Percentiles rank a stretch among this genome's conserved stretches.
phyloP scores from a whole-genome alignment of 345 rosid species.

The Gossypium mustelinum region DNA sequence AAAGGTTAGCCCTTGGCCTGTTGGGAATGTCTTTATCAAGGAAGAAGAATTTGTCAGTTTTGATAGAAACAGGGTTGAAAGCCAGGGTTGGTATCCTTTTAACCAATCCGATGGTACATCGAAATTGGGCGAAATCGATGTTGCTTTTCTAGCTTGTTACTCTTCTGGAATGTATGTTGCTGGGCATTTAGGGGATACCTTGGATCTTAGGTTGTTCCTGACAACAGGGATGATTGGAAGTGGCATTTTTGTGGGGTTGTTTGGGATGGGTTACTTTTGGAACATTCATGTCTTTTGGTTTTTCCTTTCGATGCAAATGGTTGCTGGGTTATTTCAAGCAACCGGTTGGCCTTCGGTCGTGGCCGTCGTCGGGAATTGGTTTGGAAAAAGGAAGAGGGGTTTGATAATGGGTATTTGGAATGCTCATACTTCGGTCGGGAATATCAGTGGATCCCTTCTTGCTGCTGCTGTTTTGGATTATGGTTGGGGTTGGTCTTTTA shows the following conservation, averaged over 20 bases:
- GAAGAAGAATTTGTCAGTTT: conserved; percentile 26
- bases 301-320: conserved; percentile 74
- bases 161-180: conserved; percentile 82
- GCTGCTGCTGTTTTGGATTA: conserved; percentile 84
- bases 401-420: conserved; percentile 98
- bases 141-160: conserved; percentile 87
- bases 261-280: conserved; percentile 93
- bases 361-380: conserved; percentile 95
- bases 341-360: conserved; percentile 99
- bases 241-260: conserved; percentile 78
- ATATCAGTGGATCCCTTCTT: conserved; percentile 80
- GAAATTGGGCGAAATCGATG: conserved; percentile 85
- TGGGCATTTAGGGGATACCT: conserved; percentile 83
- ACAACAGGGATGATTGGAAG: conserved; percentile 87
- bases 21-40: conserved; percentile 55
- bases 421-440: conserved; percentile 92
- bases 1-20: conserved; percentile 49
- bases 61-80: background rate
- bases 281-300: conserved; percentile 65
- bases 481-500: conserved; percentile 98
- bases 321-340: conserved; percentile 85
- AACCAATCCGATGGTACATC: conserved; percentile 63
- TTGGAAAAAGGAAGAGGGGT: conserved; percentile 84
- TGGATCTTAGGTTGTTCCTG: conserved; percentile 83
- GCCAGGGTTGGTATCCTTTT: conserved; percentile 80